Evolutionary conservation across 2,329 filamentous ascomycete genomes (phyloP).

Genomic region (Parafenestella ontariensis): DNA sequence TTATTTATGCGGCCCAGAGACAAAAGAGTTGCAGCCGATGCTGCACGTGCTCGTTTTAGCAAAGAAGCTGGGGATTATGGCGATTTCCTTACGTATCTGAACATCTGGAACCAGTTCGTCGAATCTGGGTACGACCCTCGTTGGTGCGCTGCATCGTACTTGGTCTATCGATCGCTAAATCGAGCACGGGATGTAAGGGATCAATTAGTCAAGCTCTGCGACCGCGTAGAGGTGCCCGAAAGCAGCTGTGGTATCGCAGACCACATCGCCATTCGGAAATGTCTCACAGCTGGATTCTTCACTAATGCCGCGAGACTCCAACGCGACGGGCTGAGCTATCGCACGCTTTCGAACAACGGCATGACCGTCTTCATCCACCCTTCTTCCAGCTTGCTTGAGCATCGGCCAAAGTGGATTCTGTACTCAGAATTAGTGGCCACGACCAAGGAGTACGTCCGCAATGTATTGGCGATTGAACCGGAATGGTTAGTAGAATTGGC

Average conservation of each 20-base stretch:
- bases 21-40: conserved; percentile 95
- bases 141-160: conserved; percentile 93
- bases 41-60: conserved; percentile 86
- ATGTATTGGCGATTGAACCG: conserved; percentile 81
- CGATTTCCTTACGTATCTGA: conserved; percentile 86
- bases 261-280: conserved; percentile 80
- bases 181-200: conserved; percentile 91
- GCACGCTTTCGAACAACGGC: conserved; percentile 83
- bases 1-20: conserved; percentile 96
- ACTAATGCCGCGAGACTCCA: conserved; percentile 87
- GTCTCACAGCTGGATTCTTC: conserved; percentile 92
- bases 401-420: conserved; percentile 84
- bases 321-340: conserved; percentile 83
- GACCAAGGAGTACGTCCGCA: conserved; percentile 91
- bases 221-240: conserved; percentile 82
- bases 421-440: conserved; percentile 59
- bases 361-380: conserved; percentile 93
- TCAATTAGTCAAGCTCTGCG: conserved; percentile 89
- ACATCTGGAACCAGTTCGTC: conserved; percentile 95
- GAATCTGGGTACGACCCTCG: conserved; percentile 87
- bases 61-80: conserved; percentile 77
- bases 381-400: conserved; percentile 69
- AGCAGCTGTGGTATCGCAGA: conserved; percentile 76
- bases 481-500: conserved; percentile 89
- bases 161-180: conserved; percentile 86